phyloP scores from a whole-genome alignment of 2,329 filamentous ascomycete genomes.

The Westerdykella aurantiaca region DNA sequence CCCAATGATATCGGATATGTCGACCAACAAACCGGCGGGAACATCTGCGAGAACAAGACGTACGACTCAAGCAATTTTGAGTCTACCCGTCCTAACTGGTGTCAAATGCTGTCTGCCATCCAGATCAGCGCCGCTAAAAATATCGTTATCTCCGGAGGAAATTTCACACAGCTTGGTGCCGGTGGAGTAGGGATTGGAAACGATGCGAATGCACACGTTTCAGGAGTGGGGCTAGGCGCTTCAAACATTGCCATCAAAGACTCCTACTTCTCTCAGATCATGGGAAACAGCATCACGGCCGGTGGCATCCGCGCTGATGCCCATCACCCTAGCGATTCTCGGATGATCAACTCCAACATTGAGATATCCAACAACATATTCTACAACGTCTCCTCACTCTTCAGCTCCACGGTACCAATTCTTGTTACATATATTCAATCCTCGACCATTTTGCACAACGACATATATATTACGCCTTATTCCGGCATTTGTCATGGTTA shows the following conservation, averaged over 20 bases:
- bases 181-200: constrained; percentile 13
- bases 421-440: constrained; percentile 9
- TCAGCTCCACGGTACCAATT: constrained; percentile 12
- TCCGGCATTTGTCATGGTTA: constrained; percentile 10
- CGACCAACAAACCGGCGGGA: constrained; percentile 12
- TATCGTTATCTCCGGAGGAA: constrained; percentile 10
- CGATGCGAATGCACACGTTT: constrained; percentile 11
- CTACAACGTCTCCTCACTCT: constrained; percentile 11
- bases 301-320: constrained; percentile 10
- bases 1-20: constrained; percentile 8
- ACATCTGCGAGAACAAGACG: constrained; percentile 12
- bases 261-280: constrained; percentile 12
- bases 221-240: constrained; percentile 8
- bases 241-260: constrained; percentile 8
- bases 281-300: constrained; percentile 13
- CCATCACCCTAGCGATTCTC: constrained; percentile 10
- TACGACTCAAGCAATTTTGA: constrained; percentile 12
- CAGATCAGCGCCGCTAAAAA: constrained; percentile 13
- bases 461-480: constrained; percentile 11
- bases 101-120: constrained; percentile 12
- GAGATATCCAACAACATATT: constrained; percentile 13
- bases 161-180: constrained; percentile 9
- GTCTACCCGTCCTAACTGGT: constrained; percentile 11
- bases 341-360: constrained; percentile 10
- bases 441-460: constrained; percentile 11